phyloP scores from a whole-genome alignment of 257 asterid genomes.

The Nicotiana tomentosiformis region DNA sequence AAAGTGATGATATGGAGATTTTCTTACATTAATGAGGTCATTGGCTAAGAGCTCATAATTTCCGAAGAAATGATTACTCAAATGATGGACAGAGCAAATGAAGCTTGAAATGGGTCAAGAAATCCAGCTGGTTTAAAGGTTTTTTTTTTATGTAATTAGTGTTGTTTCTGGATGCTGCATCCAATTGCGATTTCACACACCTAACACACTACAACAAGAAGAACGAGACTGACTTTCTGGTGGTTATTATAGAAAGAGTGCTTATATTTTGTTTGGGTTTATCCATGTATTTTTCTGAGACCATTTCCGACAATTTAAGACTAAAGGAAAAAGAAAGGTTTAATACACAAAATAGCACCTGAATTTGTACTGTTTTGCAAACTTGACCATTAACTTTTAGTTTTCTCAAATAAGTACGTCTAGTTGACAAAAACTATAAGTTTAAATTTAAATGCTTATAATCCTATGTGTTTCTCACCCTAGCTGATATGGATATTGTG shows the following conservation, averaged over 20 bases:
- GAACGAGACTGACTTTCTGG: neutral
- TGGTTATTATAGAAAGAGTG: neutral
- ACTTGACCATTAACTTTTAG: neutral
- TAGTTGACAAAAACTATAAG: neutral
- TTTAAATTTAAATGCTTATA: no score
- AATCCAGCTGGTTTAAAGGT: neutral
- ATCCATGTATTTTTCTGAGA: neutral
- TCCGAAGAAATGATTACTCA: neutral
- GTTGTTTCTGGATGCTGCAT: neutral
- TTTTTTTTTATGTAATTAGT: neutral
- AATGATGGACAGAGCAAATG: neutral
- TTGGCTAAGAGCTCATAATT: neutral
- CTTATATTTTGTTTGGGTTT: neutral
- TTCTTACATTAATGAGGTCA: neutral
- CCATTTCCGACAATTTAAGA: neutral
- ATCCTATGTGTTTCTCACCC: neutral
- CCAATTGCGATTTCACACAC: neutral
- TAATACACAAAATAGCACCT: neutral
- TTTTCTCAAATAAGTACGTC: neutral
- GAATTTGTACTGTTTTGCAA: neutral
- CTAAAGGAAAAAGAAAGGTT: neutral
- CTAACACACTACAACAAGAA: neutral
- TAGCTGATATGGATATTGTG: neutral
- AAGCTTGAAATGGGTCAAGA: neutral
- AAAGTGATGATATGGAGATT: neutral